Base-by-base conservation (phyloP, 495 filamentous ascomycete species). In the Aspergillus heteromorphus region DNA sequence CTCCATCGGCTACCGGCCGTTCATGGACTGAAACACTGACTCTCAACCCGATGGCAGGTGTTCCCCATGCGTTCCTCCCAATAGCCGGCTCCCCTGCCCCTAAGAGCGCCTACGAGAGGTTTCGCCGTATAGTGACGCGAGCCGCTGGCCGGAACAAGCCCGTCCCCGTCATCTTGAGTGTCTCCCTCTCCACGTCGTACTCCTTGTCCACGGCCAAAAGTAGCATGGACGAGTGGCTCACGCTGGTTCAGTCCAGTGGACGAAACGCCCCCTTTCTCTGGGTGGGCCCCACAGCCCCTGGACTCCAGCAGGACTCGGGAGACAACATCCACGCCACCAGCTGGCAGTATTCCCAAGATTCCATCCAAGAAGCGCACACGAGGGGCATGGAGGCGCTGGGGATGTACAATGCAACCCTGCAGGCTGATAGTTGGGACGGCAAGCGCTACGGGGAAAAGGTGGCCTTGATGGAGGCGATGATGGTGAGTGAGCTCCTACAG, bases 401-500 rank as follows among this genome's bases (percentile, higher is more conserved):
- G 11, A 68, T 80, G 69, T 78, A 74, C 53, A 79, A 79, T 60
- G 53, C 73, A 20, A 80, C 77, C 0, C 49, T 78, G 40, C 73
- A 78, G 55, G 74, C 71, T 3, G 61, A 60, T 7, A 75, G 69
- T 45, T 71, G 60, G 61, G 73, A 77, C 65, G 75, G 75, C 6
- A 63, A 60, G 34, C 50, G 59, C 45, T 77, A 76, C 54, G 74
- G 73, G n/a, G 69, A 72, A 49, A 67, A 63, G 55, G 73, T 78
- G 8, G 65, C 65, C 14, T 56, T 79, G 50, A 69, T 77, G 36
- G 70, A 79, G 61, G 75, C 75, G 31, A 79, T 80, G 76, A 79
- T 77, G 73, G 71, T 80, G 62, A 62, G 61, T 40, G 25, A n/a
- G n/a, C n/a, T n/a, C n/a, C n/a, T n/a, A n/a, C n/a, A n/a, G n/a